Evolutionary conservation across 2,329 filamentous ascomycete genomes (phyloP).

Genomic region (Tolypocladium guangdongense): DNA sequence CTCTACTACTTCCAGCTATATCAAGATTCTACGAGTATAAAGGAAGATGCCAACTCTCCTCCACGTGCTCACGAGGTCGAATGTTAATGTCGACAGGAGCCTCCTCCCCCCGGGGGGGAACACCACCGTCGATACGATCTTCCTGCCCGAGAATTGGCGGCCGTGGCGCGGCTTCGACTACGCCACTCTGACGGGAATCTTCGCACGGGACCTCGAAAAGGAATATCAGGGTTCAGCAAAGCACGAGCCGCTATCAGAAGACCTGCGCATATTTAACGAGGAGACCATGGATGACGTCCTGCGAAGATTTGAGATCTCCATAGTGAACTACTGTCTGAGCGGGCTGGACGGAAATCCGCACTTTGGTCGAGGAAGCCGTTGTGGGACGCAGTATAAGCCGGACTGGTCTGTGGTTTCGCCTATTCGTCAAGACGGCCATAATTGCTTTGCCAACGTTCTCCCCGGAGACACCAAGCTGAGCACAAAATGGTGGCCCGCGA

Average conservation of each 20-base stretch:
- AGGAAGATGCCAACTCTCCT: not conserved
- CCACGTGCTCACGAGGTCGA: not conserved
- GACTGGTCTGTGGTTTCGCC: not conserved
- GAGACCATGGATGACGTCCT: not conserved
- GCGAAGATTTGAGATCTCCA: not conserved
- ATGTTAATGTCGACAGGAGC: not conserved
- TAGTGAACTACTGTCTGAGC: not conserved
- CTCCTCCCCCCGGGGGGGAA: not conserved
- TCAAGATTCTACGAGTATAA: too few relatives aligned
- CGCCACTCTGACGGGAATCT: not conserved
- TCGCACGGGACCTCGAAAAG: not conserved
- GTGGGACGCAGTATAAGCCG: not conserved
- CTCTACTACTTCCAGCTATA: too few relatives aligned
- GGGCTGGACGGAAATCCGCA: not conserved
- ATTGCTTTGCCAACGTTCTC: not conserved
- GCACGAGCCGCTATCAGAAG: not conserved
- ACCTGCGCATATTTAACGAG: not conserved
- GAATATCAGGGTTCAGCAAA: not conserved
- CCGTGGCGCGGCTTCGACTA: not conserved
- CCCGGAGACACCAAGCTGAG: slow-evolving; percentile 1
- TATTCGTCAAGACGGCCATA: too few relatives aligned
- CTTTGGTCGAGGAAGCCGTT: not conserved
- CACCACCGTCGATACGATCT: not conserved
- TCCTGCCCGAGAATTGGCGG: not conserved
- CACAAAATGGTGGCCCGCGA: slow-evolving; percentile 1